Evolutionary conservation across 352 stramenopile species (phyloP).

Genomic region (Phytophthora tubulina): DNA sequence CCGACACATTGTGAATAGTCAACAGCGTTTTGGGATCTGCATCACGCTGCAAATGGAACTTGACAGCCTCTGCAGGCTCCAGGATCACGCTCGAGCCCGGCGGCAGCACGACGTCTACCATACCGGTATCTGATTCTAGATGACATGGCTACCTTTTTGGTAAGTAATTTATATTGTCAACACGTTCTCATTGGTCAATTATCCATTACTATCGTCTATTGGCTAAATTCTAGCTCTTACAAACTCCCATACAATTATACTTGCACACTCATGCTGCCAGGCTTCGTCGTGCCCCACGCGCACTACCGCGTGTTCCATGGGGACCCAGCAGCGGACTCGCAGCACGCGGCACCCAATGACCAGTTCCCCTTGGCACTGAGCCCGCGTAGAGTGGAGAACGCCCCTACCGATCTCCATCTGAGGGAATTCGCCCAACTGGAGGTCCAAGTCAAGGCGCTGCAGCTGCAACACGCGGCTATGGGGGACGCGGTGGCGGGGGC

Average conservation of each 20-base stretch:
- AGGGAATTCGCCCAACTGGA: slow-evolving; percentile 69
- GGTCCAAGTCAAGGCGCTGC: slow-evolving; percentile 63
- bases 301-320: slow-evolving; percentile 71
- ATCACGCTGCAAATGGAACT: not conserved
- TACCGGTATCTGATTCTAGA: not conserved
- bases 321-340: slow-evolving; percentile 47
- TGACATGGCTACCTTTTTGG: not conserved
- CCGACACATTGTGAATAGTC: not conserved
- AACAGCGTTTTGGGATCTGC: not conserved
- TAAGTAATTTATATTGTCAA: not conserved
- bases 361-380: slow-evolving; percentile 43
- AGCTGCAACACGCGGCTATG: slow-evolving; percentile 42
- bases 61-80: slow-evolving; percentile 2
- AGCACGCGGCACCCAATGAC: slow-evolving; percentile 36
- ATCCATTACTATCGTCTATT: not conserved
- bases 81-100: not conserved
- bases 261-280: slow-evolving; percentile 45
- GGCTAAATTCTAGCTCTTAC: not conserved
- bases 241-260: slow-evolving; percentile 5
- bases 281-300: slow-evolving; percentile 55
- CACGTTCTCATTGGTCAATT: not conserved
- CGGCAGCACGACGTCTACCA: slow-evolving; percentile 7
- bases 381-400: slow-evolving; percentile 7
- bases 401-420: slow-evolving; percentile 60
- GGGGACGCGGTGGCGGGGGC: slow-evolving; percentile 33